These are phyloP conservation scores for Malania oleifera DNA, from an alignment of 164 flowering plant genomes.

Conservation along the genomic window DNA sequence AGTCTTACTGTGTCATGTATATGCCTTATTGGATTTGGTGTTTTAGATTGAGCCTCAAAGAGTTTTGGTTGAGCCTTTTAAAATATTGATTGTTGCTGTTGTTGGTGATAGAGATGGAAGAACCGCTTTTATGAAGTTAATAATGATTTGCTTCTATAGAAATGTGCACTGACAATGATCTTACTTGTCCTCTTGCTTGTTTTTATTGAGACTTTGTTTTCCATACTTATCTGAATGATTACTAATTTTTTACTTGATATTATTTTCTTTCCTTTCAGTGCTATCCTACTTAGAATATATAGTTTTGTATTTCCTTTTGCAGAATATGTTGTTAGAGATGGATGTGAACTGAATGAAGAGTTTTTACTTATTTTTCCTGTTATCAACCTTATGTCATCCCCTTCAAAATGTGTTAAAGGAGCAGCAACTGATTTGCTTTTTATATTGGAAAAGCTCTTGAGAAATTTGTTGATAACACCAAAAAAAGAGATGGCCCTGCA, in stretches of 20 bases:
- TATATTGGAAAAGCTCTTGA: slow-evolving; percentile 41
- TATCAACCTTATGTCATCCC: slow-evolving; percentile 69
- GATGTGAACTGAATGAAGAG: slow-evolving; percentile 40
- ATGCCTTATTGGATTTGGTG: no score
- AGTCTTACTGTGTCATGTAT: no score
- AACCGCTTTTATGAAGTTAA: no score
- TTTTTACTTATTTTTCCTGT: slow-evolving; percentile 65
- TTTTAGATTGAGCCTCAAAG: no score
- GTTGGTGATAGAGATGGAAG: no score
- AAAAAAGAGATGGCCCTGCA: slow-evolving; percentile 16
- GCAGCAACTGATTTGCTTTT: slow-evolving; percentile 60
- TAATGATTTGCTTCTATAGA: no score
- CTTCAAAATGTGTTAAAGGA: slow-evolving; percentile 67
- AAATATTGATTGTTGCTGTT: no score
- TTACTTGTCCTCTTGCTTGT: no score
- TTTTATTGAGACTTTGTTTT: no score
- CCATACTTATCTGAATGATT: not conserved
- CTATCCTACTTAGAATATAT: not conserved
- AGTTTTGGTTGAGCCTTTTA: no score
- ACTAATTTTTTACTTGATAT: no score
- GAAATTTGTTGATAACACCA: slow-evolving; percentile 22
- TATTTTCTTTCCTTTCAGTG: slow-evolving; percentile 1
- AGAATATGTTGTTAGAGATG: slow-evolving; percentile 31
- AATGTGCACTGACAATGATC: no score
- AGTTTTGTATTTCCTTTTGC: slow-evolving; percentile 18